Evolutionary conservation across 2,329 filamentous ascomycete genomes (phyloP).

Genomic region (Aspergillus udagawae): DNA sequence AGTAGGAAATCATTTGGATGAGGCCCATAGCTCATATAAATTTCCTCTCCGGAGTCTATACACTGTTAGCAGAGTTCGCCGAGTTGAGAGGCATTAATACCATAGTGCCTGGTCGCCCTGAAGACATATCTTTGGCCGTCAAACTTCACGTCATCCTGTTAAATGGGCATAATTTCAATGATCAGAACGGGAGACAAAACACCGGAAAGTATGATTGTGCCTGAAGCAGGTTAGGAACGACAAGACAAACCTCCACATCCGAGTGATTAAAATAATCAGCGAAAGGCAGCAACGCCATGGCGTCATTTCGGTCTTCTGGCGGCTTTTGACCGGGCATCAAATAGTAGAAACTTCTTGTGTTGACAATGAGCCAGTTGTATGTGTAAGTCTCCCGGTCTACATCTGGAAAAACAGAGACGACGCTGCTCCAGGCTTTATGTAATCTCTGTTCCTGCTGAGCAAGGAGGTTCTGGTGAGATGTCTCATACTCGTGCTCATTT

Average conservation of each 20-base stretch:
- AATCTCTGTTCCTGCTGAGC: slow-evolving; percentile 53
- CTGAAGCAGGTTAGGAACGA: background rate
- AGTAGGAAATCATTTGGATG: slow-evolving; percentile 43
- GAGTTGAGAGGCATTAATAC: slow-evolving; percentile 10
- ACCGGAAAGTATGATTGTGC: background rate
- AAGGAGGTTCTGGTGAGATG: slow-evolving; percentile 33
- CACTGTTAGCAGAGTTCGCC: background rate
- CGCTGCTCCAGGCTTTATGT: slow-evolving; percentile 46
- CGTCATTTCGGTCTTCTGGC: slow-evolving; percentile 40
- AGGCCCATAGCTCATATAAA: slow-evolving; percentile 43
- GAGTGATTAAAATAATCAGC: slow-evolving; percentile 47
- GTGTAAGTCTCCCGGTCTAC: slow-evolving; percentile 43
- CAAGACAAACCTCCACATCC: slow-evolving; percentile 34
- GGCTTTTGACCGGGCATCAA: slow-evolving; percentile 38
- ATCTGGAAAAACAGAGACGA: slow-evolving; percentile 42
- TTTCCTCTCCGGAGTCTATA: slow-evolving; percentile 33
- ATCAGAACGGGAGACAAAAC: background rate
- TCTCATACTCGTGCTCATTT: slow-evolving; percentile 26
- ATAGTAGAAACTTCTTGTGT: slow-evolving; percentile 59
- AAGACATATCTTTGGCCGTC: slow-evolving; percentile 34
- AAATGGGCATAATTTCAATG: background rate
- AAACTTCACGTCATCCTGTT: slow-evolving; percentile 38
- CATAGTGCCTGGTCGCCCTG: slow-evolving; percentile 31
- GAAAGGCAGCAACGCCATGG: slow-evolving; percentile 45
- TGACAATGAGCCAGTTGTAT: slow-evolving; percentile 59